Evolutionary conservation across 2,329 filamentous ascomycete genomes (phyloP).

Genomic region (Talaromyces albobiverticillius): DNA sequence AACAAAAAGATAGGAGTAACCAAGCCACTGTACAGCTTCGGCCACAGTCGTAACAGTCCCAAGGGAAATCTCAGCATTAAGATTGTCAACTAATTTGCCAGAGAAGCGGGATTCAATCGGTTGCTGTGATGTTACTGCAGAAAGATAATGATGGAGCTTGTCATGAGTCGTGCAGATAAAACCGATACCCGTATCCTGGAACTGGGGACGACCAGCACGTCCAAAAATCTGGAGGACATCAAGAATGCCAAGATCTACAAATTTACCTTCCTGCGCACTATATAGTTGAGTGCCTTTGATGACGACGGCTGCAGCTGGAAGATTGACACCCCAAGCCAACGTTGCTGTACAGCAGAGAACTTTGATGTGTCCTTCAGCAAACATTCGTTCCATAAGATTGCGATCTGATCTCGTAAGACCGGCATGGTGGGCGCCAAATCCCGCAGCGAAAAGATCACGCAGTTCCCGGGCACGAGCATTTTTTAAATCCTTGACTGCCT

Average conservation of each 20-base stretch:
- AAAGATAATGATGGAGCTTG: constrained; percentile 85
- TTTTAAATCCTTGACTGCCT: constrained; percentile 80
- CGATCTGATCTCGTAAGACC: constrained; percentile 93
- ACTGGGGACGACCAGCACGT: constrained; percentile 95
- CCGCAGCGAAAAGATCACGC: constrained; percentile 83
- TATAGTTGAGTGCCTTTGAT: constrained; percentile 99
- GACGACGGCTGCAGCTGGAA: constrained; percentile 91
- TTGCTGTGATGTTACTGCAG: constrained; percentile 89
- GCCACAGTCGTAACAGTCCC: constrained; percentile 92
- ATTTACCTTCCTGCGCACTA: constrained; percentile 93
- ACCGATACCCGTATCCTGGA: constrained; percentile 94
- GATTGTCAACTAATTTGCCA: constrained; percentile 87
- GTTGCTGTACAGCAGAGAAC: constrained; percentile 98
- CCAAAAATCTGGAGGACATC: constrained; percentile 98
- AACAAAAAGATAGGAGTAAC: constrained; percentile 96
- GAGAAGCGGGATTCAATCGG: constrained; percentile 98
- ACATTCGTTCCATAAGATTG: constrained; percentile 92
- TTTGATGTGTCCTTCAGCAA: constrained; percentile 87
- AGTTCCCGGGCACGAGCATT: constrained; percentile 81
- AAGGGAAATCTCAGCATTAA: constrained; percentile 91
- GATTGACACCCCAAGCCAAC: constrained; percentile 96
- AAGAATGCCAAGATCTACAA: constrained; percentile 91
- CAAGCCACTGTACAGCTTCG: constrained; percentile 95
- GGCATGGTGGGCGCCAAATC: constrained; percentile 92
- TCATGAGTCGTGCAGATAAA: constrained; percentile 98